A percentile compares a stretch with the other conserved stretches of the same genome.
These are phyloP conservation scores for Chalciporus piperatoides DNA, from an alignment of 1,284 basidiomycete genomes.

Conservation along the genomic window DNA sequence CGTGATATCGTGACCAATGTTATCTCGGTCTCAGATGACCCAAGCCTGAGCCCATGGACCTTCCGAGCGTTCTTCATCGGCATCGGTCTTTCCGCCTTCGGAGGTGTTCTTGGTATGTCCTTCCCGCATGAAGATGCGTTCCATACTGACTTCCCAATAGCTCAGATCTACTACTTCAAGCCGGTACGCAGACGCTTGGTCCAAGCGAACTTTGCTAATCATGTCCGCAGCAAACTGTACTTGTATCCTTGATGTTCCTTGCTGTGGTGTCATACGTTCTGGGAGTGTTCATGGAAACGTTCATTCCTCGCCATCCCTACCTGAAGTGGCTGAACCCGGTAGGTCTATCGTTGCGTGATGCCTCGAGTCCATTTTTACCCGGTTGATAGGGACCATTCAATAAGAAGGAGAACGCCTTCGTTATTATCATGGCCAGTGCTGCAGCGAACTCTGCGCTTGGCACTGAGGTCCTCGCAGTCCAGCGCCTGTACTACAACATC, in stretches of 20 bases:
- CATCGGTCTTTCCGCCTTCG: slow-evolving; percentile 57
- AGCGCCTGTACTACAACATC: slow-evolving; percentile 54
- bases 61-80: slow-evolving; percentile 59
- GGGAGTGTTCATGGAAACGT: slow-evolving; percentile 39
- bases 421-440: slow-evolving; percentile 67
- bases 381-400: slow-evolving; percentile 38
- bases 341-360: slow-evolving; percentile 15
- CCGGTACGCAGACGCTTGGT: slow-evolving; percentile 29
- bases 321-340: slow-evolving; percentile 58
- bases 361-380: slow-evolving; percentile 12
- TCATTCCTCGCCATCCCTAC: slow-evolving; percentile 46
- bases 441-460: slow-evolving; percentile 62
- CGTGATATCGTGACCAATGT: slow-evolving; percentile 51
- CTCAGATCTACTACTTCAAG: slow-evolving; percentile 65
- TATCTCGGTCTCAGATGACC: slow-evolving; percentile 54
- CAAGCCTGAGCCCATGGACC: slow-evolving; percentile 53
- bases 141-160: slow-evolving; percentile 10
- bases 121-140: background rate
- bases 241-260: slow-evolving; percentile 50
- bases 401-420: slow-evolving; percentile 55
- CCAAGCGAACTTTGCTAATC: background rate
- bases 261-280: slow-evolving; percentile 43
- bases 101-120: slow-evolving; percentile 43
- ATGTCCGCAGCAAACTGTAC: slow-evolving; percentile 40
- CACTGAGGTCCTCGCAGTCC: slow-evolving; percentile 63